Evolutionary conservation across 768 basidiomycete genomes (phyloP), one percentile per base, ranked within the genome.

Genomic region (Rhizopogon rudus): DNA sequence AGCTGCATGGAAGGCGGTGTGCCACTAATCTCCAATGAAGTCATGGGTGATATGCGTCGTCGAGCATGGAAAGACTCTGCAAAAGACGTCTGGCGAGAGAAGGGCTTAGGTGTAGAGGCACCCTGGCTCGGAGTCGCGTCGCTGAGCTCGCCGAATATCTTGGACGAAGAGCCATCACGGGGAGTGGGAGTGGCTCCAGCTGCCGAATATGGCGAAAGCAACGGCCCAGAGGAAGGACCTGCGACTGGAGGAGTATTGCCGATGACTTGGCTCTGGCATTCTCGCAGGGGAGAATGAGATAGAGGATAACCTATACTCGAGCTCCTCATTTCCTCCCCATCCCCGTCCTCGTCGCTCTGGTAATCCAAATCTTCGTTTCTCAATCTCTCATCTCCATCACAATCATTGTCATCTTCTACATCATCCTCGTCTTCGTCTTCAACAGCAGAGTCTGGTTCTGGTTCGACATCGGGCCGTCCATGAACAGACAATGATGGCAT

Each of bases 401-500:
- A 63, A 40, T 66, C 56, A 5, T 57, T 64, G 4, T 66, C 66
- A 14, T 69, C 73, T 6, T 70, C 71, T 37, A 69, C 71, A 1
- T 75, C 73, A 5, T 71, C 70, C 25, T 65, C 67, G n/a, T 44
- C 63, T 12, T 60, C 49, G 3, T 51, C 61, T 44, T 52, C 57
- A 20, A 55, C 53, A 31, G 65, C 67, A 50, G 60, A 62, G 41
- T 69, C 61, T 7, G 55, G 50, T 57, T 62, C 56, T 29, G 39
- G 44, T 43, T 68, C 71, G 29, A 51, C 17, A 28, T 66, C 58
- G 51, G 60, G 61, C 20, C 16, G 55, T 44, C 76, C 76, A 29
- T 71, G 64, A 62, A 75, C 71, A 16, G 75, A 73, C 46, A 84
- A 64, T 28, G 78, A 82, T 33, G 86, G 86, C 71, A 85, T 80